These are phyloP conservation scores for Artemisia argyi DNA, from an alignment of 129 eudicot genomes.

Conservation along the genomic window DNA sequence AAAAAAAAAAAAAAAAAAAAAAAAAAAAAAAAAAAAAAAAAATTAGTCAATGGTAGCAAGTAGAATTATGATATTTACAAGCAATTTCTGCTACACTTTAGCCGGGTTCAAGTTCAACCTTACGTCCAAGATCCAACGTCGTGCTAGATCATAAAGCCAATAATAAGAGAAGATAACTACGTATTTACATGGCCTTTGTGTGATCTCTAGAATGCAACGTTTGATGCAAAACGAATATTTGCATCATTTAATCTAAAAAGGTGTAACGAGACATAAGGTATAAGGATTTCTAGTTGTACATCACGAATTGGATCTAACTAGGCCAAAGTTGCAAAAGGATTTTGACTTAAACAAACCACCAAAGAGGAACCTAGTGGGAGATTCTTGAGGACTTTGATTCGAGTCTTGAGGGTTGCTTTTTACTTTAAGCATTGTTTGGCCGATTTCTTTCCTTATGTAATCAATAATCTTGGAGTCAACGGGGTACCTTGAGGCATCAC, in stretches of 20 bases:
- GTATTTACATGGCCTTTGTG: slow-evolving; percentile 11
- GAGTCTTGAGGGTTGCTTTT: slow-evolving; percentile 55
- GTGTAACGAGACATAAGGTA: neutral
- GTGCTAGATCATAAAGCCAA: slow-evolving; percentile 9
- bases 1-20: neutral
- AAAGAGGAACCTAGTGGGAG: slow-evolving; percentile 88
- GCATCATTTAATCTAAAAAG: neutral
- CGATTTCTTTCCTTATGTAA: slow-evolving; percentile 75
- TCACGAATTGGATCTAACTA: slow-evolving; percentile 83
- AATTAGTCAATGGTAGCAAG: neutral
- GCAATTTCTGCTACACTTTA: neutral
- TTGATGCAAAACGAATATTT: neutral
- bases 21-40: neutral
- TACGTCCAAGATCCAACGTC: slow-evolving; percentile 15
- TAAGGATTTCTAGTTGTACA: neutral
- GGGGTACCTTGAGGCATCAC: slow-evolving; percentile 82
- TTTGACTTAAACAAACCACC: slow-evolving; percentile 92
- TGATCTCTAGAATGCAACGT: neutral
- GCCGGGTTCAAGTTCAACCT: slow-evolving; percentile 9
- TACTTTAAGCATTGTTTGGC: slow-evolving; percentile 84
- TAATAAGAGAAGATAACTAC: neutral
- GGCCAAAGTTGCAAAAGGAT: slow-evolving; percentile 82
- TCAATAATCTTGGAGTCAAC: slow-evolving; percentile 89
- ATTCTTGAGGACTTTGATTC: slow-evolving; percentile 67
- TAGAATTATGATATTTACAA: slow-evolving; percentile 24